Evolutionary conservation across 2,329 filamentous ascomycete species (phyloP).

Genomic region (Passalora sequoiae): DNA sequence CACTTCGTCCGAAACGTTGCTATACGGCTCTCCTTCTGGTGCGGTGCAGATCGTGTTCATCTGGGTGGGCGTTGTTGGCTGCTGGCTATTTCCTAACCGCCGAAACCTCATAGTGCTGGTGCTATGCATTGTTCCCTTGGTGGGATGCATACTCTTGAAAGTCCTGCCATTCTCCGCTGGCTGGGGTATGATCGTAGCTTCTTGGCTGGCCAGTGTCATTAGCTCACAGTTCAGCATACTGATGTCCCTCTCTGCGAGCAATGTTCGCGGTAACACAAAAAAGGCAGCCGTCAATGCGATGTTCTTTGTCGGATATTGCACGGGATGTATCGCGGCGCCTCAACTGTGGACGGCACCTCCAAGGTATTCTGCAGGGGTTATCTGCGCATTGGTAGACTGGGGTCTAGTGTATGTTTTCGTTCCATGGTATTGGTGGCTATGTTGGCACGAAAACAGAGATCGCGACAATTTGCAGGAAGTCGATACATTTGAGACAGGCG

Average conservation of each 20-base stretch:
- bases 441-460: constrained; percentile 37
- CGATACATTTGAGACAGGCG: constrained; percentile 12
- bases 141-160: constrained; percentile 44
- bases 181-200: constrained; percentile 47
- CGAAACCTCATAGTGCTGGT: constrained; percentile 39
- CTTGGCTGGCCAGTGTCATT: constrained; percentile 47
- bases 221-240: constrained; percentile 41
- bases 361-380: constrained; percentile 45
- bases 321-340: constrained; percentile 44
- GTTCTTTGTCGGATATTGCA: constrained; percentile 50
- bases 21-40: constrained; percentile 47
- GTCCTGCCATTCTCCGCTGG: constrained; percentile 38
- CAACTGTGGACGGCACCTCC: constrained; percentile 47
- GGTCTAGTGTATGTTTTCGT: constrained; percentile 35
- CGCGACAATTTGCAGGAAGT: constrained; percentile 8
- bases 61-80: constrained; percentile 44
- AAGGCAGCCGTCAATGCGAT: constrained; percentile 44
- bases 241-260: constrained; percentile 44
- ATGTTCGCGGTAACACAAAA: constrained; percentile 51
- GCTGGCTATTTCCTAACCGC: constrained; percentile 37
- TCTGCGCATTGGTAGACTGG: constrained; percentile 45
- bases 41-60: constrained; percentile 45
- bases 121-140: constrained; percentile 41
- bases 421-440: constrained; percentile 35
- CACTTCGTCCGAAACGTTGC: constrained; percentile 42